Evolutionary conservation across 345 rosid species (phyloP), one percentile per base, ranked within the genome.

Genomic region (Geranium rotundifolium): DNA sequence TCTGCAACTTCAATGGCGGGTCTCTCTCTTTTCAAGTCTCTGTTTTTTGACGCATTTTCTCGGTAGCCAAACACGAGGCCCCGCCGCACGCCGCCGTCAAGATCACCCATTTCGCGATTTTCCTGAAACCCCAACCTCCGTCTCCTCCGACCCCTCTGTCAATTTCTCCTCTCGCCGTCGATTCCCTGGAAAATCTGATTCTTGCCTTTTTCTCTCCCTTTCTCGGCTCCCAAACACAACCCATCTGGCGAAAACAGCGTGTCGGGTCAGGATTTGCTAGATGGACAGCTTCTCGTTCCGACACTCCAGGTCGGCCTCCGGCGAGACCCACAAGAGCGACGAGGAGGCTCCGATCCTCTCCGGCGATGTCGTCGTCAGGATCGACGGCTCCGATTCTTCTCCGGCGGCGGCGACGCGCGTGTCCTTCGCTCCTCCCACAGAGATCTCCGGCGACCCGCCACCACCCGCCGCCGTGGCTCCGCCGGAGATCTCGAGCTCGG

Each of bases 401-500:
- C 23, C 50, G 59, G 18, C 15, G 56, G 54, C 52, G 52, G 52
- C 15, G 14, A 46, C 52, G 52, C 52, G 16, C 14, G 52, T 46
- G 16, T 46, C 52, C 14, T 46, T 46, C 52, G 52, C 52, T 46
- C 52, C 52, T 10, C 14, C 52, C 52, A 14, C 52, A 10, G 52
- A 1, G 15, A 46, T 9, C 14, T 46, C 52, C 14, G 52, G 34
- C 68, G 14, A 65, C 46, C 14, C 13, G 3, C 14, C 14, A 46
- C 52, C 16, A 3, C 14, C 52, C 16, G 52, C 46, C 46, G 7
- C 46, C 46, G 46, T 10, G 46, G 9, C 46, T 5, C 7, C 61
- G 3, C 79, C 76, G 0, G 81, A 83, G 60, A 85, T 84, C 5
- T 15, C 77, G 46, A 71, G 68, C 60, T 77, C 90, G 62, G 69